Evolutionary conservation across 345 rosid genomes (phyloP).

Genomic region (Gossypium sturtianum): DNA sequence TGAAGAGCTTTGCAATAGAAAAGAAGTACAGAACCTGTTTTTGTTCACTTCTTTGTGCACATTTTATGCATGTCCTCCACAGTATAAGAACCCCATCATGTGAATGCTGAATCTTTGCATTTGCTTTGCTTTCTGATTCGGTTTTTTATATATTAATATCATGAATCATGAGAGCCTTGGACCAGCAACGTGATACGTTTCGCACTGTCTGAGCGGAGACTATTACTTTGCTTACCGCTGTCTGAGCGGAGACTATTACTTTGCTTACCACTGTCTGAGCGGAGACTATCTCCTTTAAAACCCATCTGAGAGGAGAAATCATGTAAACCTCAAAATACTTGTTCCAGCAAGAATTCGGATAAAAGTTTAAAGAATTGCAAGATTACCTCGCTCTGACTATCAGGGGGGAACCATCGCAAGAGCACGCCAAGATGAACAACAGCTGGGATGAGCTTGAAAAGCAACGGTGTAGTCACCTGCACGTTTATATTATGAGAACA

Average conservation of each 20-base stretch:
- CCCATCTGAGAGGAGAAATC: background rate
- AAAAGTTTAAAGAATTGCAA: background rate
- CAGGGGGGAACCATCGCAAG: constrained; percentile 85
- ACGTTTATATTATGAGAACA: constrained; percentile 4
- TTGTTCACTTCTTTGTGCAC: constrained; percentile 33
- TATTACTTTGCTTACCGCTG: background rate
- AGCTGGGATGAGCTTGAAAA: constrained; percentile 91
- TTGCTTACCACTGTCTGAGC: background rate
- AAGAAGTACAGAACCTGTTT: constrained; percentile 20
- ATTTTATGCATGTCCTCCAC: constrained; percentile 63
- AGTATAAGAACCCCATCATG: constrained; percentile 65
- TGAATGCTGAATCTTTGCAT: constrained; percentile 10
- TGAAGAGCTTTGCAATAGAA: constrained; percentile 22
- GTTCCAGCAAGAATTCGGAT: background rate
- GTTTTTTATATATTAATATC: background rate
- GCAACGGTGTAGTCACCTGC: constrained; percentile 95
- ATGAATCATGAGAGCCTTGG: background rate
- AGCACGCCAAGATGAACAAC: constrained; percentile 87
- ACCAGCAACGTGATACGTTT: background rate
- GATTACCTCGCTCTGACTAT: constrained; percentile 66
- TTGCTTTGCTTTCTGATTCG: background rate
- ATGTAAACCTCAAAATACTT: background rate
- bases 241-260: background rate
- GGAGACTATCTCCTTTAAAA: background rate
- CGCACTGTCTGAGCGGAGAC: background rate